Evolutionary conservation across 2,329 filamentous ascomycete genomes (phyloP).

Genomic region (Sclerotinia subarctica): DNA sequence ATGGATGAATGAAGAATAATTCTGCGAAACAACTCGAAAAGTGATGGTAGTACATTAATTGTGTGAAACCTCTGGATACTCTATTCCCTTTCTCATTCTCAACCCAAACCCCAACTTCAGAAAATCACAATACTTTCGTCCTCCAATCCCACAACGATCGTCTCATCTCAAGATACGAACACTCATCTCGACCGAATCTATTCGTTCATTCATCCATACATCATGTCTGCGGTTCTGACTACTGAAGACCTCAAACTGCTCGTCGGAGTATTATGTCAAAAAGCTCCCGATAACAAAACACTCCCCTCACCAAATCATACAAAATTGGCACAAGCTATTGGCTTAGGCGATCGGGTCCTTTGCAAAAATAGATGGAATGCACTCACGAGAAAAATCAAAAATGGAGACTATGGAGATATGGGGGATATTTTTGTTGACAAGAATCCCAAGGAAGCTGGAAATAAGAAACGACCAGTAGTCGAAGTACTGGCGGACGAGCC

Average conservation of each 20-base stretch:
- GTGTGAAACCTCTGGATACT: background rate
- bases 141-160: background rate
- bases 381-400: background rate
- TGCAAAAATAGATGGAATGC: background rate
- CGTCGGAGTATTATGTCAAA: background rate
- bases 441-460: background rate
- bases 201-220: background rate
- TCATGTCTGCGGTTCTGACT: background rate
- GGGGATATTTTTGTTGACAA: background rate
- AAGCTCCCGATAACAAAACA: background rate
- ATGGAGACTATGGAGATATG: slow-evolving; percentile 1
- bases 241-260: slow-evolving; percentile 2
- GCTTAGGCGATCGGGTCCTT: background rate
- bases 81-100: background rate
- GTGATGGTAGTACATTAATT: background rate
- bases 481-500: background rate
- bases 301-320: background rate
- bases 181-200: background rate
- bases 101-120: background rate
- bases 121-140: background rate
- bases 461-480: background rate
- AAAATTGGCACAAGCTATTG: background rate
- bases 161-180: background rate
- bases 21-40: background rate
- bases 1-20: background rate